Percentiles rank a stretch among this genome's conserved stretches.
Evolutionary conservation across 78 protist genomes (phyloP).

Genomic region (Emiliania huxleyi): DNA sequence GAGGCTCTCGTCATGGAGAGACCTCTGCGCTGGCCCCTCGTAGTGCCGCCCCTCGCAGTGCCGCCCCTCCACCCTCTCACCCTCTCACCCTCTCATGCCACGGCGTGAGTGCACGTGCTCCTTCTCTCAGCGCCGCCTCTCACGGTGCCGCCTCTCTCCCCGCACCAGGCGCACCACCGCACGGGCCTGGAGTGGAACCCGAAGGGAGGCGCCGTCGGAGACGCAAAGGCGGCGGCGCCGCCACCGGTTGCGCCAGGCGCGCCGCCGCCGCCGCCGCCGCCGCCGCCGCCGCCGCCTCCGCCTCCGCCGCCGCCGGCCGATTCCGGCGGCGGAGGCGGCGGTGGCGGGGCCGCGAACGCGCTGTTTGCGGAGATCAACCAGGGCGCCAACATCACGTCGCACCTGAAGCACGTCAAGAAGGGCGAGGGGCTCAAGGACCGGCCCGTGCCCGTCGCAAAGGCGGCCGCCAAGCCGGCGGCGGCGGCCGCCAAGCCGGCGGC

Average conservation of each 20-base stretch:
- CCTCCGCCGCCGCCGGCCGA: slow-evolving; percentile 28
- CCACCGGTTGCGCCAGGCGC: slow-evolving; percentile 57
- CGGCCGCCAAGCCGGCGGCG: slow-evolving; percentile 20
- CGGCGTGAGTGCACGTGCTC: too few relatives aligned
- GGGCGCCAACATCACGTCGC: slow-evolving; percentile 66
- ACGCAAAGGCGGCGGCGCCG: neutral
- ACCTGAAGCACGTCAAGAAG: slow-evolving; percentile 77
- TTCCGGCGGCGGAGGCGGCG: neutral
- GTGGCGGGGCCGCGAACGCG: slow-evolving; percentile 29
- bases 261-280: slow-evolving; percentile 45
- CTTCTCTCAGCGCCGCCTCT: too few relatives aligned
- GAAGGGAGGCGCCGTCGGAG: neutral
- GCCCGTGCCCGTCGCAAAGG: neutral
- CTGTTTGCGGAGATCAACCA: slow-evolving; percentile 66
- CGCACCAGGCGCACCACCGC: neutral
- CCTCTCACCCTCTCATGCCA: too few relatives aligned
- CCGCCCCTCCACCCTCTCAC: too few relatives aligned
- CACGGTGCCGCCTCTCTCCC: too few relatives aligned
- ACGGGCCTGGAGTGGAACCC: slow-evolving; percentile 16
- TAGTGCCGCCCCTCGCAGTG: too few relatives aligned
- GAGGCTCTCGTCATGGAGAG: neutral
- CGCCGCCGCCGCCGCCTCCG: neutral
- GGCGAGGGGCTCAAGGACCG: slow-evolving; percentile 41
- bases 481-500: neutral
- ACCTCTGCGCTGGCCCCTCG: too few relatives aligned